A percentile compares a stretch with the other conserved stretches of the same genome.
phyloP scores from a whole-genome alignment of 2,329 filamentous ascomycete species.

The Penicillium glabrum region DNA sequence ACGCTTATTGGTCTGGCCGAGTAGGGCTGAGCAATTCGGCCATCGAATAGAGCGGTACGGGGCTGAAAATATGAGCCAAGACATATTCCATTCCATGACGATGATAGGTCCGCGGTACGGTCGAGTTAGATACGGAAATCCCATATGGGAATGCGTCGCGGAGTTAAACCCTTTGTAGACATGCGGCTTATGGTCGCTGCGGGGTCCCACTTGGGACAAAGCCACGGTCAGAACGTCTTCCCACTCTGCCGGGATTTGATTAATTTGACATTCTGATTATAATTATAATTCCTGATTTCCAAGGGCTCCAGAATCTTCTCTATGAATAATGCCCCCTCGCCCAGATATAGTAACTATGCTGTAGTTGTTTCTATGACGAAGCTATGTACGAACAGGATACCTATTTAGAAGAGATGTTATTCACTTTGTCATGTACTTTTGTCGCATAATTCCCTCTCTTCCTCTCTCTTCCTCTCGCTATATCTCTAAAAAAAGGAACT shows the following conservation, averaged over 20 bases:
- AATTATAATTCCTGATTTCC: neutral
- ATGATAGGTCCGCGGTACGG: neutral
- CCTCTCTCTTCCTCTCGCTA: too few species aligned
- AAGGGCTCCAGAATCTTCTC: neutral
- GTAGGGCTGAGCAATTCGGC: constrained; percentile 14
- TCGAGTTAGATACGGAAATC: neutral
- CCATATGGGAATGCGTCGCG: constrained; percentile 3
- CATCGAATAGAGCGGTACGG: neutral
- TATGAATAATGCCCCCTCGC: neutral
- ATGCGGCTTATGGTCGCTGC: neutral
- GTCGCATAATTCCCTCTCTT: neutral
- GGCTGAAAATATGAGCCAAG: neutral
- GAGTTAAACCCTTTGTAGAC: constrained; percentile 9
- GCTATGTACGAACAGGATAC: neutral
- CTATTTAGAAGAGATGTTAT: neutral
- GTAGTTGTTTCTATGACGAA: neutral
- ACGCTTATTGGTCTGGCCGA: constrained; percentile 3
- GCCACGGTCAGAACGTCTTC: neutral
- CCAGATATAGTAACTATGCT: neutral
- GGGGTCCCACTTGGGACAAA: neutral
- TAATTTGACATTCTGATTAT: neutral
- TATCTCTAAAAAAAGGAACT: neutral
- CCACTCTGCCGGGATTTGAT: neutral
- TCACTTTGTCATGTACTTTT: neutral
- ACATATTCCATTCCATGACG: neutral